Percentiles rank a stretch among this genome's conserved stretches.
These are phyloP conservation scores for Solanum neorickii DNA, from an alignment of 257 asterid species.

Conservation along the genomic window DNA sequence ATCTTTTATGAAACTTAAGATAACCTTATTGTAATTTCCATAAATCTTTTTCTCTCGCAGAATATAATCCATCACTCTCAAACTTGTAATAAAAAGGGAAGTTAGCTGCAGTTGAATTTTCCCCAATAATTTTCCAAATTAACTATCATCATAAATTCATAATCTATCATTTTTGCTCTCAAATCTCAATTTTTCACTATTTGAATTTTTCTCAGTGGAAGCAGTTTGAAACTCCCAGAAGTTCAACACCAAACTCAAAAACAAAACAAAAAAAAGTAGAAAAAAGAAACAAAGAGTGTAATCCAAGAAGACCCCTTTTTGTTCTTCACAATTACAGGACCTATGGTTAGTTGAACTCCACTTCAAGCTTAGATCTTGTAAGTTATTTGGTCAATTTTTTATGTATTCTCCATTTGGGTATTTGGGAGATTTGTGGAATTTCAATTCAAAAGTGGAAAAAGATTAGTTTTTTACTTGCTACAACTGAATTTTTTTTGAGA, in stretches of 20 bases:
- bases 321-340: background rate
- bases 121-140: background rate
- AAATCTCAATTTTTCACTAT: background rate
- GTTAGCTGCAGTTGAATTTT: background rate
- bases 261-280: background rate
- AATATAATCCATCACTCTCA: background rate
- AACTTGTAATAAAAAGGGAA: background rate
- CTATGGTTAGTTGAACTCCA: background rate
- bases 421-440: background rate
- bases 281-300: background rate
- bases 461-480: background rate
- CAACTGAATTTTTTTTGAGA: background rate
- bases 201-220: background rate
- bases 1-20: background rate
- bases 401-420: background rate
- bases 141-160: background rate
- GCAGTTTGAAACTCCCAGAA: background rate
- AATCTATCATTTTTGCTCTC: background rate
- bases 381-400: background rate
- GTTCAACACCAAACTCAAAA: background rate
- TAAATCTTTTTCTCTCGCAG: background rate
- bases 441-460: background rate
- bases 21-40: background rate
- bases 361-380: background rate
- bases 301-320: background rate